Evolutionary conservation across 352 stramenopile genomes (phyloP), one percentile per base, ranked within the genome.

Genomic region (Phytophthora ohioensis): DNA sequence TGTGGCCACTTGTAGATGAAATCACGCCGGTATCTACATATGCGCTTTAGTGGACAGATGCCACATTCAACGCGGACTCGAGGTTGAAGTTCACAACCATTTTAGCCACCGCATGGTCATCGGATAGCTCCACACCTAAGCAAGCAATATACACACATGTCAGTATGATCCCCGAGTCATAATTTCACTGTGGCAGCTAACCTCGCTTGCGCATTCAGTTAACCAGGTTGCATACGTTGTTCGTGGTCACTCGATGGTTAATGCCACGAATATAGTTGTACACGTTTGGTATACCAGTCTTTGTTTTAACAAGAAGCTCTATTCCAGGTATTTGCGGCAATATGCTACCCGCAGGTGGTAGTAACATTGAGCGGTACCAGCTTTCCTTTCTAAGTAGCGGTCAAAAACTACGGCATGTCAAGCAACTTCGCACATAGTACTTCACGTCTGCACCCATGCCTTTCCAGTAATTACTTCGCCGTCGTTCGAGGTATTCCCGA

Each of bases 211-310:
- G 48, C 27, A 66, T 6, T 1, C 59, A 38, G 4, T 8, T 30
- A 21, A 64, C 12, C 27, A 65, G n/a, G 15, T 59, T 67, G 0
- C 30, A 31, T 2, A 67, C 49, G 9, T 64, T 46, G 1, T 45
- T 15, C 63, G 64, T 70, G 0, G 63, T 59, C 1, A 54, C 53
- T 15, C 17, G 43, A 21, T 63, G 45, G 30, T 63, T 55, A 1
- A 8, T 21, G 17, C 17, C 17, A 21, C 17, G 62, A 69, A 69
- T 69, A 36, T 57, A 57, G 1, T 64, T 31, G 53, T 64, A 64
- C 2, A 69, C 30, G 6, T 52, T 62, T 11, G 61, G 38, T 4
- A 34, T 30, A 1, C 43, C 53, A 3, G 46, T 47, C 7, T 71
- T 4, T 1, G 54, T 30, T 38, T 71, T 21, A 3, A 65, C 17